Evolutionary conservation across 2,329 filamentous ascomycete genomes (phyloP), one percentile per base, ranked within the genome.

Genomic region (Keithomyces neogunnii): DNA sequence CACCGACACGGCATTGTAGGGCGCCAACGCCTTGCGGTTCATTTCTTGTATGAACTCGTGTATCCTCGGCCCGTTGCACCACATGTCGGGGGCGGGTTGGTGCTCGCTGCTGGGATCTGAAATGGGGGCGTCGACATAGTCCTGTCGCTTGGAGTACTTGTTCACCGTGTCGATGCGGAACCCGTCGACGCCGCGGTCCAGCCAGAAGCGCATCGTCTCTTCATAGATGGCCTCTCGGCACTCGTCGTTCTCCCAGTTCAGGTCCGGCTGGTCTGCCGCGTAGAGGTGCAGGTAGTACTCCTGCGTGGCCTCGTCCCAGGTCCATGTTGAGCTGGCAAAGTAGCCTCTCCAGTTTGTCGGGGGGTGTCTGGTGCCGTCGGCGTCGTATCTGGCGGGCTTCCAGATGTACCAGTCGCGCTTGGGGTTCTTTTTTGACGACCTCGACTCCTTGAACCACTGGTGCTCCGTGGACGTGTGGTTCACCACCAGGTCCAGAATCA

Each of bases 191-290:
- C 84, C 84, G 5, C 80, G 78, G 50, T 88, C 74, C 0, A 90
- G 74, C 87, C 87, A 90, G 63, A 89, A 90, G 0, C 74, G 72
- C 76, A 89, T 84, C 4, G 85, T 80, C 5, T 70, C 62, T 5
- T 82, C 73, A 59, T 88, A 85, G 1, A 89, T 83, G 0, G 82
- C 86, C 48, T 81, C 71, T 5, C 85, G 78, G 6, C 85, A 82
- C 2, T 78, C 76, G 0, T 75, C 73, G 47, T 85, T 84, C 51
- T 88, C 84, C 86, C 86, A 90, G 62, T 90, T 90, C 19, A 91
- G 71, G 57, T 91, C 87, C 0, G 87, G 87, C 62, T 90, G 87
- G 46, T 85, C 80, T 0, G 78, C 73, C 1, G 80, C 78, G 62
- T 87, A 91, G 1, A 90, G 71, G 56, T 77, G 75, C 1, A 81